Conservation (phyloP, 1,139 yeast species). For the Magnusiomyces magnusii region DNA sequence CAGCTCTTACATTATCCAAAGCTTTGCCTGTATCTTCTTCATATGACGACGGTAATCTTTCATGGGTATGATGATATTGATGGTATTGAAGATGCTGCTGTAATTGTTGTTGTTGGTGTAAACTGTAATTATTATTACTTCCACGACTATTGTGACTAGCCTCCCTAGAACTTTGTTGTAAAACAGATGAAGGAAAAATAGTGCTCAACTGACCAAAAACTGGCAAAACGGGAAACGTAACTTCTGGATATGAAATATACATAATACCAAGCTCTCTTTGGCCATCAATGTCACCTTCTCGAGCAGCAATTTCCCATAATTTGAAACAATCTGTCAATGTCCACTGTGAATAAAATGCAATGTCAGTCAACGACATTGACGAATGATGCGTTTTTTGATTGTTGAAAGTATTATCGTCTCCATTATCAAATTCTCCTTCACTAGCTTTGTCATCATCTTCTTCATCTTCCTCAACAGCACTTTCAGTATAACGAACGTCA, state of each 20-base stretch:
- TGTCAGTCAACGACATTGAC: conserved; percentile 3
- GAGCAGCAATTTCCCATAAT: conserved; percentile 30
- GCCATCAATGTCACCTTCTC: conserved; percentile 28
- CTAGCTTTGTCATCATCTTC: conserved; percentile 8
- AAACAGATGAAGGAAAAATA: conserved; percentile 23
- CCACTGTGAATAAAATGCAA: conserved; percentile 22
- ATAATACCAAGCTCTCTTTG: conserved; percentile 31
- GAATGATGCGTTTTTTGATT: conserved; percentile 10
- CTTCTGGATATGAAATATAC: conserved; percentile 30
- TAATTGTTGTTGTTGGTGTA: not conserved
- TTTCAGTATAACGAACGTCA: not conserved
- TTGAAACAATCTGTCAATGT: conserved; percentile 27
- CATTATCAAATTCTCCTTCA: not conserved
- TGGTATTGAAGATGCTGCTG: no score
- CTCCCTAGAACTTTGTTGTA: not conserved
- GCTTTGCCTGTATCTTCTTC: conserved; percentile 26
- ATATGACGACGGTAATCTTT: conserved; percentile 7
- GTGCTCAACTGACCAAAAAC: conserved; percentile 26
- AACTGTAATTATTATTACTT: not conserved
- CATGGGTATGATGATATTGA: not conserved
- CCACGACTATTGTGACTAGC: not conserved
- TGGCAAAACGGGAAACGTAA: conserved; percentile 24
- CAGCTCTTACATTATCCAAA: conserved; percentile 29
- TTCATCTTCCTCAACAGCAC: not conserved
- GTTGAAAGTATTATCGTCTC: not conserved